These are phyloP conservation scores for Ilex aquifolium DNA, from an alignment of 257 asterid species.

Conservation along the genomic window DNA sequence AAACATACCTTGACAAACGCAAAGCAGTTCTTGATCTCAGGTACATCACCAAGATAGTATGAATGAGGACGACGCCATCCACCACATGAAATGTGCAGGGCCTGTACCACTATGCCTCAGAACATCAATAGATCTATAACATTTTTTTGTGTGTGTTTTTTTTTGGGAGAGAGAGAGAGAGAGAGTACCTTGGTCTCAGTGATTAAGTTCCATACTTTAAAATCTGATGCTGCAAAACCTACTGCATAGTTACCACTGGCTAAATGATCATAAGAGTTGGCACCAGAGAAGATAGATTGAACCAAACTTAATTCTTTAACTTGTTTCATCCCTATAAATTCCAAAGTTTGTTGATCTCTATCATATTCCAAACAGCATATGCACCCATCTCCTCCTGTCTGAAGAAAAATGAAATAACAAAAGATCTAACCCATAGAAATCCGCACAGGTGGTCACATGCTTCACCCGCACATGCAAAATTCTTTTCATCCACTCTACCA, in stretches of 20 bases:
- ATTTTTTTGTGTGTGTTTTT: neutral
- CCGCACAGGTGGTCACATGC: neutral
- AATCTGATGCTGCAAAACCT: conserved; percentile 85
- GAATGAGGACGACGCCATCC: conserved; percentile 99
- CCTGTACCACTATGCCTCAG: conserved; percentile 33
- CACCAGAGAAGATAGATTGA: conserved; percentile 42
- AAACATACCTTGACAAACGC: conserved; percentile 76
- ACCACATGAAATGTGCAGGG: conserved; percentile 72
- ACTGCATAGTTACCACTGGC: conserved; percentile 55
- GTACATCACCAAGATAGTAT: conserved; percentile 68
- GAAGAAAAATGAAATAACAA: conserved; percentile 12
- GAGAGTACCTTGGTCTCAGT: conserved; percentile 65
- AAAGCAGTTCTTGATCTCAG: conserved; percentile 79
- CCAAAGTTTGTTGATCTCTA: conserved; percentile 45
- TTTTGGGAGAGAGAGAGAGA: conserved; percentile 13
- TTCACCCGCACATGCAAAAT: no score
- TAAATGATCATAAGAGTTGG: conserved; percentile 31
- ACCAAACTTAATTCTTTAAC: conserved; percentile 76
- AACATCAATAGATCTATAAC: neutral
- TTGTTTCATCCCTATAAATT: conserved; percentile 82
- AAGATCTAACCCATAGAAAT: neutral
- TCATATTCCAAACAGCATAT: conserved; percentile 77
- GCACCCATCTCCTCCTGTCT: conserved; percentile 99
- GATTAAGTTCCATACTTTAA: conserved; percentile 74
- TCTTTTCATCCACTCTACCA: no score